Conservation (phyloP, 257 asterid species). For the Solanum chiquidenum region DNA sequence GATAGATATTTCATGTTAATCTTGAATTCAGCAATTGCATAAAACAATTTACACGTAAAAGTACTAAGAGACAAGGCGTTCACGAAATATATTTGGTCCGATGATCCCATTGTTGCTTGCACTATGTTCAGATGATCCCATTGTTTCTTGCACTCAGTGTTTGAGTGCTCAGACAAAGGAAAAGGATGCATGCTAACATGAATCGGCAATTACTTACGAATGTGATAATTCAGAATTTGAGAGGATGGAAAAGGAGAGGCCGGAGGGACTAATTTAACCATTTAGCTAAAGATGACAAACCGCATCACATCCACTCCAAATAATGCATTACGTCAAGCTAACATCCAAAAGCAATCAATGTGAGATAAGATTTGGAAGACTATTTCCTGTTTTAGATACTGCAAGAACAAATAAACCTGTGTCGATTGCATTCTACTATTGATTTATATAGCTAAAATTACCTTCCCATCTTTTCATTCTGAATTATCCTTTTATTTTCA, state of each 20-base stretch:
- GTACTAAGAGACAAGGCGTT: neutral
- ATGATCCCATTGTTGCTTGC: neutral
- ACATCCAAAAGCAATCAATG: neutral
- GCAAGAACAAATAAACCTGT: neutral
- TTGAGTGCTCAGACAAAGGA: neutral
- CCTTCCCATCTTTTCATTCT: constrained; percentile 41
- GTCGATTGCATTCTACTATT: neutral
- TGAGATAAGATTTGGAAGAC: neutral
- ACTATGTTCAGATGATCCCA: neutral
- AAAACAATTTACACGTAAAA: neutral
- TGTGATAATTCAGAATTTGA: neutral
- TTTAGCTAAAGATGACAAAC: neutral
- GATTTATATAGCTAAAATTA: constrained; percentile 14
- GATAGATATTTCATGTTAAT: neutral
- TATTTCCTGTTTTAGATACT: neutral
- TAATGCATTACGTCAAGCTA: neutral
- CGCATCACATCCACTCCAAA: neutral
- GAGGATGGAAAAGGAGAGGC: neutral
- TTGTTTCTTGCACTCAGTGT: neutral
- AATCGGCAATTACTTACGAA: neutral
- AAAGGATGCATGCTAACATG: neutral
- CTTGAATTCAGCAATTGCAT: neutral
- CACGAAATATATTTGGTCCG: neutral
- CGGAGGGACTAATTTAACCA: neutral
- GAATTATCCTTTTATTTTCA: constrained; percentile 36